A percentile compares a stretch with the other conserved stretches of the same genome.
These are phyloP conservation scores for Alopecurus myosuroides DNA, from an alignment of 176 grass and related monocot genomes.

Conservation along the genomic window DNA sequence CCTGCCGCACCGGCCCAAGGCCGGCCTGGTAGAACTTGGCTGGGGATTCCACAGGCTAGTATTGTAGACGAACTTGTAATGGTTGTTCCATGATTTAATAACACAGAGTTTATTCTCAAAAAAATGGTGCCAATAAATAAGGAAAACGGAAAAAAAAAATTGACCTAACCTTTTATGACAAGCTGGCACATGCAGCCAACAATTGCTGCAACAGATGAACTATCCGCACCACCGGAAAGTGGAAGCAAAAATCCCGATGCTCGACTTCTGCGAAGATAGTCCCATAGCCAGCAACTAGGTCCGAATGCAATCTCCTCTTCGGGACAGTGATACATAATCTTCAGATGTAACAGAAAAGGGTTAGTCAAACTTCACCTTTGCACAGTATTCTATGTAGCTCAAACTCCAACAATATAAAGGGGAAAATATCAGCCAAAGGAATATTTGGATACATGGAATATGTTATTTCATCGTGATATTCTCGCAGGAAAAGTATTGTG, in stretches of 20 bases:
- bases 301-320: conserved; percentile 97
- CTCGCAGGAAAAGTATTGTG: neutral
- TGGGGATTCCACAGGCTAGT: no score
- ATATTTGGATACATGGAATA: neutral
- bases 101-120: no score
- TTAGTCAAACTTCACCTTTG: neutral
- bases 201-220: conserved; percentile 95
- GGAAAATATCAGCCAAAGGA: neutral
- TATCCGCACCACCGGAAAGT: conserved; percentile 95
- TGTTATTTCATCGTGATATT: conserved; percentile 11
- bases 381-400: neutral
- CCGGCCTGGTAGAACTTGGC: no score
- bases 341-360: neutral
- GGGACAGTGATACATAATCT: conserved; percentile 84
- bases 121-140: neutral
- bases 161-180: conserved; percentile 66
- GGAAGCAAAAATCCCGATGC: conserved; percentile 98
- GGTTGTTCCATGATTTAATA: no score
- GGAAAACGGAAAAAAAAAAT: neutral
- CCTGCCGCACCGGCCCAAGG: no score
- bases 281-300: conserved; percentile 98
- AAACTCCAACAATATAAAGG: neutral
- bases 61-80: no score
- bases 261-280: conserved; percentile 92
- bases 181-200: conserved; percentile 98